Evolutionary conservation across 495 filamentous ascomycete species (phyloP).

Genomic region (Lepidopterella palustris): DNA sequence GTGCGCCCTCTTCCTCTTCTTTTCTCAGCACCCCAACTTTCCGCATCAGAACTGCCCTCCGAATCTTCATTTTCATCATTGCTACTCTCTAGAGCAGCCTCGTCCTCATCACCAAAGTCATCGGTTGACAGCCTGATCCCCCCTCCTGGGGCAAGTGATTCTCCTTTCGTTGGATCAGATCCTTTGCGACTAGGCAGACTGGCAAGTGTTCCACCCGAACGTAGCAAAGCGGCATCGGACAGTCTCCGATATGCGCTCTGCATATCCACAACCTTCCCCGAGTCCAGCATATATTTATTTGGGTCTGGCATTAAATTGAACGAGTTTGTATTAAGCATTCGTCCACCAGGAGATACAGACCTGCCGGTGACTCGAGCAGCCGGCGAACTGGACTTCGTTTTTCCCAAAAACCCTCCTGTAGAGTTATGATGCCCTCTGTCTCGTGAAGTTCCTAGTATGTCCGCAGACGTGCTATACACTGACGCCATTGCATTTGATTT

Average conservation of each 20-base stretch:
- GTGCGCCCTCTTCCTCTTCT: conserved; percentile 39
- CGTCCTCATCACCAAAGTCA: conserved; percentile 56
- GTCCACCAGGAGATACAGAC: conserved; percentile 53
- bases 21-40: conserved; percentile 27
- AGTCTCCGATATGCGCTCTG: conserved; percentile 53
- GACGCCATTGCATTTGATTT: conserved; percentile 25
- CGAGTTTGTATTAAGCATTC: conserved; percentile 38
- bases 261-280: conserved; percentile 50
- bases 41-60: conserved; percentile 43
- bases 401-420: conserved; percentile 40
- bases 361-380: conserved; percentile 47
- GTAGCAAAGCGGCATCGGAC: conserved; percentile 58
- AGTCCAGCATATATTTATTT: conserved; percentile 42
- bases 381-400: conserved; percentile 55
- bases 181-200: conserved; percentile 42
- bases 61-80: conserved; percentile 26
- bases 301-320: conserved; percentile 38
- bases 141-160: conserved; percentile 41
- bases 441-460: conserved; percentile 20
- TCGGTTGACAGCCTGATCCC: conserved; percentile 68
- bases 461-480: conserved; percentile 46
- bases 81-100: conserved; percentile 42
- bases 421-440: conserved; percentile 46
- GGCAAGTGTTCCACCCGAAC: conserved; percentile 49
- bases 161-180: conserved; percentile 30